These are phyloP conservation scores for Erigeron canadensis DNA, from an alignment of 129 eudicot genomes.

Conservation along the genomic window DNA sequence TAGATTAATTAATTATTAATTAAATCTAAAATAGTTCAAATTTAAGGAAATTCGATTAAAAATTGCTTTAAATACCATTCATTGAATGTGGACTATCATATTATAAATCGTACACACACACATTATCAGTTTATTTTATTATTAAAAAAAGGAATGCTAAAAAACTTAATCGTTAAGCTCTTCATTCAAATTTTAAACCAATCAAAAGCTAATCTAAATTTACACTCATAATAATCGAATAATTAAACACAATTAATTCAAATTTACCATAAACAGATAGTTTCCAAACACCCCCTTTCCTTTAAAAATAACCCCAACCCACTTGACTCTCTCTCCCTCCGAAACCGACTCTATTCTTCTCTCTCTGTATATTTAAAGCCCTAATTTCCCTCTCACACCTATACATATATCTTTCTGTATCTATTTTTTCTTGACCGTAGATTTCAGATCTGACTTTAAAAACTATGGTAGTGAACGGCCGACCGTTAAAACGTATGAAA, in stretches of 20 bases:
- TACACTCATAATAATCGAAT: not conserved
- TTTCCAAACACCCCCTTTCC: not conserved
- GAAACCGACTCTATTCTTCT: slow-evolving; percentile 16
- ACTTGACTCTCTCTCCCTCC: slow-evolving; percentile 17
- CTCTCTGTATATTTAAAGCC: not conserved
- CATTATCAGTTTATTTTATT: too few species aligned
- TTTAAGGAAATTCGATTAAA: not conserved
- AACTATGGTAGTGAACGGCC: slow-evolving; percentile 80
- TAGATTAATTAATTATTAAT: too few species aligned
- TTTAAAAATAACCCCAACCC: not conserved
- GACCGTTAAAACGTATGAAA: slow-evolving; percentile 78
- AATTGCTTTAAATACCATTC: not conserved
- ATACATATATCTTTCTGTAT: not conserved
- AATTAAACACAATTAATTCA: not conserved
- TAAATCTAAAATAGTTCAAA: not conserved
- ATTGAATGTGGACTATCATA: not conserved
- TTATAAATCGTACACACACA: too few species aligned
- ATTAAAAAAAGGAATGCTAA: too few species aligned
- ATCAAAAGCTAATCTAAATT: not conserved
- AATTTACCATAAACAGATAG: slow-evolving; percentile 11
- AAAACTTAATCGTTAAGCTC: slow-evolving; percentile 1
- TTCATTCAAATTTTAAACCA: too few species aligned
- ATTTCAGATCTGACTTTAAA: slow-evolving; percentile 12
- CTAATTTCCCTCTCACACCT: not conserved
- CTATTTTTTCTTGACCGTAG: not conserved